Conservation (phyloP, 768 basidiomycete species). For the Xerocomellus amylosporus region DNA sequence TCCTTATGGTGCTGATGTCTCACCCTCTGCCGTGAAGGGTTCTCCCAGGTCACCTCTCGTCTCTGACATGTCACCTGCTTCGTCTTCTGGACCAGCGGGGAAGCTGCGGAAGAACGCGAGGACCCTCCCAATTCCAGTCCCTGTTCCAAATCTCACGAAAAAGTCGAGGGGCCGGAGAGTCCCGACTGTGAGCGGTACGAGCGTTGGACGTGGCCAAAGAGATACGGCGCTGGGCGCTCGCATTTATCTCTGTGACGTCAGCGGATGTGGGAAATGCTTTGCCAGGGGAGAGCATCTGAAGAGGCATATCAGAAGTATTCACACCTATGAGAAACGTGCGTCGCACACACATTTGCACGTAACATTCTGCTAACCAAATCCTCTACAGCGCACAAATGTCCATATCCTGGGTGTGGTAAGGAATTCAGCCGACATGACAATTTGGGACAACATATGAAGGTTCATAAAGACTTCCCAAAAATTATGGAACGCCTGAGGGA, state of each 20-base stretch:
- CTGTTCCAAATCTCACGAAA: slow-evolving; percentile 67
- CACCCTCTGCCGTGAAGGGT: slow-evolving; percentile 31
- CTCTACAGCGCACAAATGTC: slow-evolving; percentile 71
- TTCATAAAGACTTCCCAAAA: slow-evolving; percentile 51
- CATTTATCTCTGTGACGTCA: slow-evolving; percentile 73
- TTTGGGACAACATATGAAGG: slow-evolving; percentile 83
- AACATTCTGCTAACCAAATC: slow-evolving; percentile 9
- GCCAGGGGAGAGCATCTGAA: slow-evolving; percentile 88
- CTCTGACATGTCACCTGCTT: slow-evolving; percentile 30
- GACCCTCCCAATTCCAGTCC: slow-evolving; percentile 53
- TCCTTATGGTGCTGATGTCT: slow-evolving; percentile 28
- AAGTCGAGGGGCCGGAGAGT: slow-evolving; percentile 68
- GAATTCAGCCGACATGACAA: slow-evolving; percentile 88
- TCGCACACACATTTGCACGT: background rate
- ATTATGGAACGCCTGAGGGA: slow-evolving; percentile 25
- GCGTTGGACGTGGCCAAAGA: slow-evolving; percentile 29
- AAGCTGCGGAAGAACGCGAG: slow-evolving; percentile 37
- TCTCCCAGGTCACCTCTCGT: slow-evolving; percentile 32
- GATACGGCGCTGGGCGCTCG: slow-evolving; percentile 42
- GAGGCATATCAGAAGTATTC: slow-evolving; percentile 83
- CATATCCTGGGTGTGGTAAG: slow-evolving; percentile 76
- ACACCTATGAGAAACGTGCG: slow-evolving; percentile 92
- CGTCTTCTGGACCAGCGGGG: slow-evolving; percentile 23
- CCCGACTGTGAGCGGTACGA: slow-evolving; percentile 45
- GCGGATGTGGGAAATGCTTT: slow-evolving; percentile 86